Evolutionary conservation across 345 rosid species (phyloP).

Genomic region (Eucalyptus curtisii): DNA sequence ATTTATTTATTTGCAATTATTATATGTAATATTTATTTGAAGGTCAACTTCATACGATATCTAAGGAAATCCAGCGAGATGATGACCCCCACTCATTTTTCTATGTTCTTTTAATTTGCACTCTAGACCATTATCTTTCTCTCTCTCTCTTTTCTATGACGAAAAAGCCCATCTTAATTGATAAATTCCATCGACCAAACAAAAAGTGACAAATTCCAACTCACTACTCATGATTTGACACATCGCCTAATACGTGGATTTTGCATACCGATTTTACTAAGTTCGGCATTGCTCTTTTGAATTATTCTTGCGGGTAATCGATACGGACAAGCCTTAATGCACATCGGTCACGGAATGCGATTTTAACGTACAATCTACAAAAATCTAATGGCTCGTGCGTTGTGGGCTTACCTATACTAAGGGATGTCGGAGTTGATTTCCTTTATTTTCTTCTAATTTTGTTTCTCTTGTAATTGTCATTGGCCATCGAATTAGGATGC

Average conservation of each 20-base stretch:
- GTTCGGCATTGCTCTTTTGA: neutral
- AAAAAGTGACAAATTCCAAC: neutral
- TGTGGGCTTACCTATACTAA: neutral
- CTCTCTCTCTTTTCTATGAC: neutral
- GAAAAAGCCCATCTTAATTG: neutral
- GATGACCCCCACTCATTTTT: neutral
- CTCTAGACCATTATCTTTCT: neutral
- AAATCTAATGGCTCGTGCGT: neutral
- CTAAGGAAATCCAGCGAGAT: neutral
- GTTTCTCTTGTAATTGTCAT: neutral
- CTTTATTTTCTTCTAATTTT: no score
- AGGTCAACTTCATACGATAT: neutral
- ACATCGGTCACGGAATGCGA: fast-evolving
- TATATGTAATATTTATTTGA: no score
- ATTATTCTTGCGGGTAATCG: neutral
- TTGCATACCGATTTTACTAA: neutral
- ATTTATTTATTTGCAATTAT: neutral
- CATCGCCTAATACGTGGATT: neutral
- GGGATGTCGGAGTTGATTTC: neutral
- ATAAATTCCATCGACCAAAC: no score
- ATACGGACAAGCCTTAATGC: neutral
- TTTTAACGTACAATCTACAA: neutral
- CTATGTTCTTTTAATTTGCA: neutral
- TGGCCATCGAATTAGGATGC: neutral
- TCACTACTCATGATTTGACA: neutral